Percentiles rank a stretch among this genome's conserved stretches.
These are phyloP conservation scores for Flaveria ramosissima DNA, from an alignment of 129 eudicot species.

Conservation along the genomic window DNA sequence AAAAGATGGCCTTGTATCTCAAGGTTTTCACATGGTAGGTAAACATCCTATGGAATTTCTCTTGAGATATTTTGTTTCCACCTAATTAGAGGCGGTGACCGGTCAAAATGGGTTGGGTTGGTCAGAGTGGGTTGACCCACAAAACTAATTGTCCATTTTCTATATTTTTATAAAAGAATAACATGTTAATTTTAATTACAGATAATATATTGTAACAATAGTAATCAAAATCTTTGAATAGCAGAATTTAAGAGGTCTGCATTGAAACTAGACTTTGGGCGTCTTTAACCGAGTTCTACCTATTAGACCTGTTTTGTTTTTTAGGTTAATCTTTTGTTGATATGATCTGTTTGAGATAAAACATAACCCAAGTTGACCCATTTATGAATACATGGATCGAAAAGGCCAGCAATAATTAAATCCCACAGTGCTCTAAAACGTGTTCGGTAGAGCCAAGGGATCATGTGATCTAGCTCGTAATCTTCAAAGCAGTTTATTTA, in stretches of 20 bases:
- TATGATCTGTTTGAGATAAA: background rate
- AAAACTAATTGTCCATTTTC: background rate
- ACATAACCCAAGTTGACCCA: background rate
- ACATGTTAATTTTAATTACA: background rate
- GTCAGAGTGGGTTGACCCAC: too few relatives aligned
- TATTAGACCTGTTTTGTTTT: background rate
- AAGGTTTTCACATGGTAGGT: constrained; percentile 62
- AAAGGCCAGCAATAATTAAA: background rate
- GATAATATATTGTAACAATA: background rate
- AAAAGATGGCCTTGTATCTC: constrained; percentile 85
- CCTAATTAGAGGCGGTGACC: too few relatives aligned
- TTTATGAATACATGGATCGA: background rate
- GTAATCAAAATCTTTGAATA: background rate
- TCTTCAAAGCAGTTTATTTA: background rate
- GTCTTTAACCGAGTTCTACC: too few relatives aligned
- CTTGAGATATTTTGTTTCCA: too few relatives aligned
- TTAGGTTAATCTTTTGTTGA: background rate
- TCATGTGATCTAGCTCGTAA: background rate
- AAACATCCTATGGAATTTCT: background rate
- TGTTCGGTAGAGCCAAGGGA: background rate
- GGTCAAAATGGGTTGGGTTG: too few relatives aligned
- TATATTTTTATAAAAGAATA: background rate
- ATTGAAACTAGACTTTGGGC: background rate
- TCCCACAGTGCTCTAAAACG: background rate
- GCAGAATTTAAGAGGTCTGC: background rate